Evolutionary conservation across 2,329 filamentous ascomycete species (phyloP).

Genomic region (Talaromyces sp.): DNA sequence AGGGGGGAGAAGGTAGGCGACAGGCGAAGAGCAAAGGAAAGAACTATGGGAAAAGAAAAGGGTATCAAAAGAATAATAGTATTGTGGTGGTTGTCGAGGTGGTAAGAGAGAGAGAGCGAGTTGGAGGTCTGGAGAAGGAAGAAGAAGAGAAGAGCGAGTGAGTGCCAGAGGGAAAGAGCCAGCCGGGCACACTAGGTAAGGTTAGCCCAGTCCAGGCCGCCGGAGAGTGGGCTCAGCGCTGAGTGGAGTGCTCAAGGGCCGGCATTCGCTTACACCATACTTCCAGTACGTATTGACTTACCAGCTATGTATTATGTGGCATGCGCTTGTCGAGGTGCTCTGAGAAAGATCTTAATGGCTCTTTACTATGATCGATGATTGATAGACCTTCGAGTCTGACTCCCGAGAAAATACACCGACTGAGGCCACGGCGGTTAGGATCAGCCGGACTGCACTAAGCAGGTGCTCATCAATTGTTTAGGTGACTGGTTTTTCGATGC

Average conservation of each 20-base stretch:
- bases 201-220: constrained; percentile 1
- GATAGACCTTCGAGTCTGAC: neutral
- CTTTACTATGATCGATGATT: neutral
- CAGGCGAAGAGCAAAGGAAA: constrained; percentile 26
- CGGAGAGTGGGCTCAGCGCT: neutral
- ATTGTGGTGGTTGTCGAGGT: neutral
- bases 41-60: constrained; percentile 18
- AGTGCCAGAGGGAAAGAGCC: constrained; percentile 2
- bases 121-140: constrained; percentile 12
- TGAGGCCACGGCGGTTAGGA: neutral
- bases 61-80: constrained; percentile 10
- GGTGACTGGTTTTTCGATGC: too few species aligned
- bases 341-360: neutral
- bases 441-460: neutral
- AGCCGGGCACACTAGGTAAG: constrained; percentile 6
- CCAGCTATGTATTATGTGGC: neutral
- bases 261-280: neutral
- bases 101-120: neutral
- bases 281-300: neutral
- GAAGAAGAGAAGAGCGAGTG: neutral
- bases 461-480: too few species aligned
- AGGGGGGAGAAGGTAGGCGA: constrained; percentile 26
- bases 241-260: neutral
- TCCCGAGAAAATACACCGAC: neutral
- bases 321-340: neutral